phyloP scores from a whole-genome alignment of 2,329 filamentous ascomycete species.

The Blumeria hordei region DNA sequence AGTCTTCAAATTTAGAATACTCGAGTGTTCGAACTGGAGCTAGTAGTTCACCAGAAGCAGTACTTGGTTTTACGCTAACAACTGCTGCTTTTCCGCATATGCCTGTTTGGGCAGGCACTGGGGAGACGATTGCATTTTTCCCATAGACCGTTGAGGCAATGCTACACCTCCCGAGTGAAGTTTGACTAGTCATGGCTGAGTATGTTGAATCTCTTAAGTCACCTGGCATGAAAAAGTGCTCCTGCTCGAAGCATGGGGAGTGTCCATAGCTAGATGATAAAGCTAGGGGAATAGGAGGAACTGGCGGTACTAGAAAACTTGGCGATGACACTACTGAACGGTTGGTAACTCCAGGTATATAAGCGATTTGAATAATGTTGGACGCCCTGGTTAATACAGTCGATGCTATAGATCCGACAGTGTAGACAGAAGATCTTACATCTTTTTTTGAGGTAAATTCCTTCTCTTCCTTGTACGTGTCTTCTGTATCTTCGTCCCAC shows the following conservation, averaged over 20 bases:
- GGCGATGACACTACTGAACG: constrained; percentile 67
- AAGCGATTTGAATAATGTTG: constrained; percentile 98
- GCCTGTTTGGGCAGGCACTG: constrained; percentile 57
- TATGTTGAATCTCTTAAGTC: constrained; percentile 82
- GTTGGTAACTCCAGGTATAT: constrained; percentile 93
- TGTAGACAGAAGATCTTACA: constrained; percentile 54
- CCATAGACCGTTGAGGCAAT: constrained; percentile 88
- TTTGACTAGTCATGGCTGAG: constrained; percentile 44
- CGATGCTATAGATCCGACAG: constrained; percentile 79
- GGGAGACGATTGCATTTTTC: constrained; percentile 66
- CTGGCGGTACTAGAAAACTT: constrained; percentile 61
- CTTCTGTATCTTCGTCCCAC: constrained; percentile 26
- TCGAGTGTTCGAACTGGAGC: constrained; percentile 56
- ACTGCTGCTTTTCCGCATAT: constrained; percentile 76
- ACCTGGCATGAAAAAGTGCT: constrained; percentile 81
- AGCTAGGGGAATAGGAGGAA: constrained; percentile 65
- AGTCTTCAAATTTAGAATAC: constrained; percentile 28
- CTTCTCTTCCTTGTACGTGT: constrained; percentile 27
- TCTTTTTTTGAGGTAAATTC: constrained; percentile 28
- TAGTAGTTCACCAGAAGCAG: constrained; percentile 26
- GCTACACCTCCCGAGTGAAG: constrained; percentile 41
- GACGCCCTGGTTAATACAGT: constrained; percentile 88
- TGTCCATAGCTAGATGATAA: constrained; percentile 29
- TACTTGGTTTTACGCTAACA: constrained; percentile 65
- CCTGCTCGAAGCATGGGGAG: constrained; percentile 42